A percentile compares a stretch with the other conserved stretches of the same genome.
Evolutionary conservation across 345 rosid species (phyloP).

Genomic region (Linum usitatissimum): DNA sequence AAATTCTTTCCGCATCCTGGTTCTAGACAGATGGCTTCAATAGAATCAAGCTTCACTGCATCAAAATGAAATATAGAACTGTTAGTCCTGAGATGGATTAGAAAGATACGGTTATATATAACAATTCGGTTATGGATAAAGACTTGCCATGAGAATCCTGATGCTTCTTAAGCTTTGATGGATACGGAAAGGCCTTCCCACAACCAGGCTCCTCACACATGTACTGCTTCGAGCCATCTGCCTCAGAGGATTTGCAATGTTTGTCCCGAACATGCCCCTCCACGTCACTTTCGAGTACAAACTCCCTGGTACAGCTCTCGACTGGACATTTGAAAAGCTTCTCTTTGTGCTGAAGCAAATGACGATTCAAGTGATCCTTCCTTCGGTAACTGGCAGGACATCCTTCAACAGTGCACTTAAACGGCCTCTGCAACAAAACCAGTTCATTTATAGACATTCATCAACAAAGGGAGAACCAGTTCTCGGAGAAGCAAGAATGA

Average conservation of each 20-base stretch:
- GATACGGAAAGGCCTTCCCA: constrained; percentile 58
- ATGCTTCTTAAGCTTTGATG: constrained; percentile 56
- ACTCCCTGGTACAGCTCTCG: constrained; percentile 43
- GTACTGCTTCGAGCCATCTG: constrained; percentile 24
- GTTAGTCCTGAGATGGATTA: background rate
- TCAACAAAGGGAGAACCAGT: too few relatives aligned
- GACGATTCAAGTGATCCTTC: constrained; percentile 87
- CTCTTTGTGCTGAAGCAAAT: constrained; percentile 57
- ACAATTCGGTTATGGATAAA: too few relatives aligned
- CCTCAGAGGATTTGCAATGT: constrained; percentile 24
- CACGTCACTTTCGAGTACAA: constrained; percentile 43
- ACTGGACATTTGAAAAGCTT: constrained; percentile 58
- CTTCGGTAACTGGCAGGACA: constrained; percentile 68
- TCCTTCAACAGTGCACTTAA: constrained; percentile 48
- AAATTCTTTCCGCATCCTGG: constrained; percentile 65
- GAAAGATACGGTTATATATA: background rate
- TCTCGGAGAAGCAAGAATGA: too few relatives aligned
- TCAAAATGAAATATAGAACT: background rate
- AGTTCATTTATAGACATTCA: too few relatives aligned
- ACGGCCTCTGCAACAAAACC: constrained; percentile 49
- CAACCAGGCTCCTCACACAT: constrained; percentile 68
- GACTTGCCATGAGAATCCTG: constrained; percentile 64
- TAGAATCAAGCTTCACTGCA: constrained; percentile 58
- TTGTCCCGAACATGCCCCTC: constrained; percentile 46
- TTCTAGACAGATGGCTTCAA: constrained; percentile 74